These are phyloP conservation scores for Claviceps sp. DNA, from an alignment of 2,329 filamentous ascomycete genomes.

Conservation along the genomic window DNA sequence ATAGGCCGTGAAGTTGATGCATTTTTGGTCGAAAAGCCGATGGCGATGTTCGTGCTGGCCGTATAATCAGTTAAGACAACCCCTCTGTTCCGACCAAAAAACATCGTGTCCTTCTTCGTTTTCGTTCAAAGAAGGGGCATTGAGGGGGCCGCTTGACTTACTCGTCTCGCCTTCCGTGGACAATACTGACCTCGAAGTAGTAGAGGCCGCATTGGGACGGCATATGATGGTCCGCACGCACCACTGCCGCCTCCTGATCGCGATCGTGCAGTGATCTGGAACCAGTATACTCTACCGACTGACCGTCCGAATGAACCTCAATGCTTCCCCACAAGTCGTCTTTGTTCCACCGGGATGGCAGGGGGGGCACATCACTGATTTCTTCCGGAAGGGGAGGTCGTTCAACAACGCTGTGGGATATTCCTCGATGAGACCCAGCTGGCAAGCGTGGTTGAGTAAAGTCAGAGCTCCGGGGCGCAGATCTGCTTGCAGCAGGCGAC, in stretches of 20 bases:
- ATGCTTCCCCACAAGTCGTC: conserved; percentile 60
- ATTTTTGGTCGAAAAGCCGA: conserved; percentile 46
- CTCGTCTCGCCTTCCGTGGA: conserved; percentile 40
- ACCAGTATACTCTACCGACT: conserved; percentile 51
- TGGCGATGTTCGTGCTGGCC: conserved; percentile 43
- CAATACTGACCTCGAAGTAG: conserved; percentile 64
- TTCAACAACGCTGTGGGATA: conserved; percentile 77
- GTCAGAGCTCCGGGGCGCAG: conserved; percentile 38
- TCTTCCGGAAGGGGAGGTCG: conserved; percentile 49
- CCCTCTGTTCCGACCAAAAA: no score
- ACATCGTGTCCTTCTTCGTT: no score
- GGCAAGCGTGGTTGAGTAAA: conserved; percentile 28
- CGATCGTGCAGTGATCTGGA: conserved; percentile 33
- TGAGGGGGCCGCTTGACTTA: conserved; percentile 24
- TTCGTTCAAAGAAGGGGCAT: neutral
- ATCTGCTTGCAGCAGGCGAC: conserved; percentile 14
- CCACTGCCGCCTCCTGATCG: conserved; percentile 64
- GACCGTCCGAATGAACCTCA: conserved; percentile 61
- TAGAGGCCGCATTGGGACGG: conserved; percentile 84
- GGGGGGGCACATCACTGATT: conserved; percentile 44
- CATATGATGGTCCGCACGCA: conserved; percentile 77
- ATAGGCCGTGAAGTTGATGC: conserved; percentile 42
- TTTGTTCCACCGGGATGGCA: conserved; percentile 75
- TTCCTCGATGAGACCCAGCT: conserved; percentile 52
- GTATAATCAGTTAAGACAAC: conserved; percentile 3